phyloP scores from a whole-genome alignment of 75 land plant species.

The Sequoiadendron giganteum region DNA sequence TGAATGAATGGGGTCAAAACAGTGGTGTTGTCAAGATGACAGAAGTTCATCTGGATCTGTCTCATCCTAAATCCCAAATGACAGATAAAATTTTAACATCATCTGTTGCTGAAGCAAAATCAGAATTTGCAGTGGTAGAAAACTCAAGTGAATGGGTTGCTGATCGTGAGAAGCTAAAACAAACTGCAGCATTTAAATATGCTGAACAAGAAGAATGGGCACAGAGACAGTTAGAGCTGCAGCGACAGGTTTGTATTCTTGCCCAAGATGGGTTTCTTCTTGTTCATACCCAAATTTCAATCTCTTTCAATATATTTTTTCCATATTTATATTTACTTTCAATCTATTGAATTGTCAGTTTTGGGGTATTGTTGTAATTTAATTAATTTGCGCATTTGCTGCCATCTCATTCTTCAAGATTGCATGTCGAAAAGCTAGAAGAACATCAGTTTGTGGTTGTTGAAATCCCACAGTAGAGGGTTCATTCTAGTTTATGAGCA shows the following conservation, averaged over 20 bases:
- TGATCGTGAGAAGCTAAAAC: constrained; percentile 70
- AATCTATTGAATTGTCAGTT: background rate
- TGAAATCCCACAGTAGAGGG: background rate
- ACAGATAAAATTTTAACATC: background rate
- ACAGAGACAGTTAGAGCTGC: constrained; percentile 64
- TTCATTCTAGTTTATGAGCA: background rate
- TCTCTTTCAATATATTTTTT: background rate
- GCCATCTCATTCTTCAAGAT: background rate
- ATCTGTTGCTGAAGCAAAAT: background rate
- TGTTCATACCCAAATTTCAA: background rate
- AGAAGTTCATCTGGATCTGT: background rate
- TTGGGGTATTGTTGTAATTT: background rate
- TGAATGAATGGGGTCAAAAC: background rate
- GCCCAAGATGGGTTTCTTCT: background rate
- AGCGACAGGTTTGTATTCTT: constrained; percentile 63
- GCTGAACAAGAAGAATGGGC: constrained; percentile 87
- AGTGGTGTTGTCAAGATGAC: background rate
- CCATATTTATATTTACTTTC: background rate
- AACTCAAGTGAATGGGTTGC: constrained; percentile 22
- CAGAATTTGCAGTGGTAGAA: background rate
- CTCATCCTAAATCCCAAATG: constrained; percentile 2
- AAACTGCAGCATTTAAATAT: constrained; percentile 71
- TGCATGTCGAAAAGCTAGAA: background rate
- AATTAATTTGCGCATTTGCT: background rate
- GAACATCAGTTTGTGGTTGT: background rate